These are phyloP conservation scores for Lentinula boryana DNA, from an alignment of 768 basidiomycete genomes.

Conservation along the genomic window DNA sequence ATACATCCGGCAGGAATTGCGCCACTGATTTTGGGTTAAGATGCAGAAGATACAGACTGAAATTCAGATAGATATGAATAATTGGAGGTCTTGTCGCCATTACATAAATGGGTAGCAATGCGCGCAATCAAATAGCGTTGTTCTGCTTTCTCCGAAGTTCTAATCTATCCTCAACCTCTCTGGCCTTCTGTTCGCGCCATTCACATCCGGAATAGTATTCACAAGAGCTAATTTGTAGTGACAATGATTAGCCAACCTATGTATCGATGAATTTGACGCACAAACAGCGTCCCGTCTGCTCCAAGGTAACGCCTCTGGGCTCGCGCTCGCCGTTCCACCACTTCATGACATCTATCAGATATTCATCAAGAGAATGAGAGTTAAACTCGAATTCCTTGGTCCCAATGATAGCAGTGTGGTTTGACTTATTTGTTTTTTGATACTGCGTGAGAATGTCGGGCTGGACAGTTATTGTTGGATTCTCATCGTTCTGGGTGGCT, in stretches of 20 bases:
- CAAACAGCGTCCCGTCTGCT: constrained; percentile 60
- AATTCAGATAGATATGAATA: neutral
- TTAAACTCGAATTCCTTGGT: constrained; percentile 54
- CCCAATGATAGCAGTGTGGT: constrained; percentile 50
- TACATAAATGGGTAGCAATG: neutral
- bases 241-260: neutral
- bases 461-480: neutral
- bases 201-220: constrained; percentile 76
- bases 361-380: constrained; percentile 40
- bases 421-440: neutral
- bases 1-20: neutral
- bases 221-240: constrained; percentile 41
- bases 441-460: neutral
- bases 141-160: neutral
- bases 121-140: neutral
- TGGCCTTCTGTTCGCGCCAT: constrained; percentile 62
- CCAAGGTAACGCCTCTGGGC: constrained; percentile 63
- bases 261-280: constrained; percentile 30
- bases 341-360: constrained; percentile 48
- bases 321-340: constrained; percentile 76
- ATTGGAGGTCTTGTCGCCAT: neutral
- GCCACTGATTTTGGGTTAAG: neutral
- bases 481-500: neutral
- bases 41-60: too few species aligned
- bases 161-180: constrained; percentile 19